Percentiles rank a stretch among this genome's conserved stretches.
Conservation (phyloP, 768 basidiomycete species). For the Phanerochaete carnosa region DNA sequence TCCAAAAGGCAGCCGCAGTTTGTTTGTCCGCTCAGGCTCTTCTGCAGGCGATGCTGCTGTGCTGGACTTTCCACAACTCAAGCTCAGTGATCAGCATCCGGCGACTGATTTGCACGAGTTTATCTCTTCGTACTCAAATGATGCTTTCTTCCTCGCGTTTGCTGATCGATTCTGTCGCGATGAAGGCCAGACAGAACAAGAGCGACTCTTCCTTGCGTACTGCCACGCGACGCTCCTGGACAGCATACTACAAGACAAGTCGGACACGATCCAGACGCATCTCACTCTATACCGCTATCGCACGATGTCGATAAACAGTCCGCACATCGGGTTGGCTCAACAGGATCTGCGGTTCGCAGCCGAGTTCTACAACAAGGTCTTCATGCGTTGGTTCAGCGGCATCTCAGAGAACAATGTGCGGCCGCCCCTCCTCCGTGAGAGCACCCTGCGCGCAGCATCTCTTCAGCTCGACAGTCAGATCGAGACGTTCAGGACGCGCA, state of each 20-base stretch:
- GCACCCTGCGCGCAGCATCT: conserved; percentile 62
- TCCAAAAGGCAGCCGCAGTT: conserved; percentile 86
- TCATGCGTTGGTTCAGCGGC: conserved; percentile 73
- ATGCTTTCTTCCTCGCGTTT: conserved; percentile 74
- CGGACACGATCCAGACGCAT: conserved; percentile 71
- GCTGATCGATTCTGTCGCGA: conserved; percentile 74
- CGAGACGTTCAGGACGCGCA: conserved; percentile 24
- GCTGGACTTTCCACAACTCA: conserved; percentile 79
- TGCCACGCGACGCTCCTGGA: conserved; percentile 79
- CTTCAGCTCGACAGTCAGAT: conserved; percentile 60
- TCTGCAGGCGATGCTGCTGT: conserved; percentile 82
- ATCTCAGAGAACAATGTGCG: conserved; percentile 61
- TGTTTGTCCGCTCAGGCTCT: conserved; percentile 85
- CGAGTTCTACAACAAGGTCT: conserved; percentile 76
- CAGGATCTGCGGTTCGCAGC: conserved; percentile 73
- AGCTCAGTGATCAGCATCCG: conserved; percentile 61
- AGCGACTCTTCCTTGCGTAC: conserved; percentile 64
- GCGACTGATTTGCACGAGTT: conserved; percentile 79
- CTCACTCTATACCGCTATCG: conserved; percentile 70
- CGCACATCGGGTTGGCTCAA: conserved; percentile 62
- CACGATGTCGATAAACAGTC: conserved; percentile 51
- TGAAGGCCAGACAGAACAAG: conserved; percentile 53
- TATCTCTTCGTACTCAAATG: conserved; percentile 84
- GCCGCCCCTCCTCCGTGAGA: conserved; percentile 69
- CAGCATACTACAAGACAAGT: conserved; percentile 89